Evolutionary conservation across 805 yeast genomes (phyloP), one percentile per base, ranked within the genome.

Genomic region (Groenewaldozyma tartarivorans): DNA sequence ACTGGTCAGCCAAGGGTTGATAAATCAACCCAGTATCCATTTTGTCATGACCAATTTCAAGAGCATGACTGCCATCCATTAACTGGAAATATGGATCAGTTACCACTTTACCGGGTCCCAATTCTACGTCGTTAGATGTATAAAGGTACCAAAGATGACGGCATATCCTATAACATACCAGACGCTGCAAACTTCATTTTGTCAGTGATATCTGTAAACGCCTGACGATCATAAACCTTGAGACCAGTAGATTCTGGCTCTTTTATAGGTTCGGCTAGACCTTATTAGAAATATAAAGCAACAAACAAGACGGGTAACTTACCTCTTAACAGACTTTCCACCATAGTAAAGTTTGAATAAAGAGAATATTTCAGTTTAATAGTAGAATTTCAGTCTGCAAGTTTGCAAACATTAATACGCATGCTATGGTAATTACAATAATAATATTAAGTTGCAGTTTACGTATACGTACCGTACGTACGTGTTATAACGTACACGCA

Each of bases 41-140:
- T 47, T 73, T 75, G 7, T 68, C 65, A 55, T 85, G 85, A 42
- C 77, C 68, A 11, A 65, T 55, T 50, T 55, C 97, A 45, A 86
- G 63, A 0, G 97, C 95, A 49, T 88, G 79, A 1, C 96, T 83
- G 0, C 96, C 94, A 50, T 85, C 86, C 46, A 81, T 66, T 35
- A 90, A 67, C 41, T 77, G 74, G 61, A 86, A 85, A 20, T 62
- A 61, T 0, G 75, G 70, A 6, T 73, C 68, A 50, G 76, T 76
- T 3, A 74, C 73, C 16, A 90, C 76, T 36, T 71, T 66, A 24
- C 78, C 79, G 30, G 72, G 69, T 15, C 58, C 54, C 30, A 79
- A 45, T 30, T 45, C 48, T 33, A 36, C 16, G 16, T 7, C 7
- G 13, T 24, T 24, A 9, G 29, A 9, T 24, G 13, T 7, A 24